A percentile compares a stretch with the other conserved stretches of the same genome.
phyloP scores from a whole-genome alignment of 495 filamentous ascomycete genomes.

The Pyronema domesticum region DNA sequence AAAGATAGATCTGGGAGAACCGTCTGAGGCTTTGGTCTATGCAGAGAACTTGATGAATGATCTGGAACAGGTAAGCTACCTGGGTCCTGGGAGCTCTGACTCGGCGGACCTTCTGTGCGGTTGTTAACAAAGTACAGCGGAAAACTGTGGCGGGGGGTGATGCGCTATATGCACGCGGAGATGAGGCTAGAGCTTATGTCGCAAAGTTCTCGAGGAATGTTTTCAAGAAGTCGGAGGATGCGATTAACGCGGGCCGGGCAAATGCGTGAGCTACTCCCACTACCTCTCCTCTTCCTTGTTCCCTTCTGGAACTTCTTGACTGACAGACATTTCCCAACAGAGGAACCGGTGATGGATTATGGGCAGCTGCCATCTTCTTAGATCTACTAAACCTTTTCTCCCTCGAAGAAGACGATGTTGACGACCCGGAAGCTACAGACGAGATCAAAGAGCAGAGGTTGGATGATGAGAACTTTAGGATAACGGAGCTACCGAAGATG shows the following conservation, averaged over 20 bases:
- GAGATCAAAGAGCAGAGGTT: not conserved
- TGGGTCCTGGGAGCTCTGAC: not conserved
- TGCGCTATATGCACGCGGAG: slow-evolving; percentile 65
- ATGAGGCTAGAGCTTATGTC: slow-evolving; percentile 73
- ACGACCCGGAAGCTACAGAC: slow-evolving; percentile 36
- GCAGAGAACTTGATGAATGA: slow-evolving; percentile 79
- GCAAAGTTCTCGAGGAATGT: slow-evolving; percentile 85
- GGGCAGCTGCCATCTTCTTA: slow-evolving; percentile 79
- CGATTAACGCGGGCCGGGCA: slow-evolving; percentile 65
- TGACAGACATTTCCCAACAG: slow-evolving; percentile 27
- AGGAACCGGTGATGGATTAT: slow-evolving; percentile 85
- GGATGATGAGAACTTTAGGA: too few species aligned
- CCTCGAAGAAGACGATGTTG: slow-evolving; percentile 11
- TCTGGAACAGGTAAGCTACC: slow-evolving; percentile 55
- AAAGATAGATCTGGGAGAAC: slow-evolving; percentile 53
- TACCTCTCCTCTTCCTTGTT: not conserved
- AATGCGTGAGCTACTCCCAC: slow-evolving; percentile 46
- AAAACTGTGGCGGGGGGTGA: slow-evolving; percentile 28
- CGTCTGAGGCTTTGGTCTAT: slow-evolving; percentile 57
- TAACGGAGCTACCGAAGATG: slow-evolving; percentile 44
- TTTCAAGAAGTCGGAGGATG: slow-evolving; percentile 63
- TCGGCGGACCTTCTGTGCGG: not conserved
- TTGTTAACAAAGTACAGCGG: slow-evolving; percentile 7
- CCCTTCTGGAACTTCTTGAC: not conserved
- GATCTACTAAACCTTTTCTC: slow-evolving; percentile 70